Evolutionary conservation across 306 rosid genomes (phyloP), one percentile per base, ranked within the genome.

Genomic region (Malus asiatica): DNA sequence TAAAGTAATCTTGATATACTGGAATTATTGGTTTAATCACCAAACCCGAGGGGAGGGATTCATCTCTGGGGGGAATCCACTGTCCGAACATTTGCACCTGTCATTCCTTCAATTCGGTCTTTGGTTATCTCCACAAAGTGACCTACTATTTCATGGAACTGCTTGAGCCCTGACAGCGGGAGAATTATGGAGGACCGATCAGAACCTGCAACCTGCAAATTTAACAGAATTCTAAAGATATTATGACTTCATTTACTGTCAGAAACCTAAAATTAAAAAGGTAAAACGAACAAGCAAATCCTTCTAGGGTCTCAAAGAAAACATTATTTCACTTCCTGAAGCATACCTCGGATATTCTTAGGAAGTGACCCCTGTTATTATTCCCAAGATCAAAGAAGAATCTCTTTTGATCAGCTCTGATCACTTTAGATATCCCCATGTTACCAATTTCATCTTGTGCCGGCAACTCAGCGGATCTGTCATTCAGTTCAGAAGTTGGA

Each of bases 91-190:
- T 90, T 92, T 68, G 96, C 99, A 16, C 87, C 93, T 16, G 96
- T 58, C 99, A 96, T 92, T 79, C 93, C 98, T 83, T 96, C 99
- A 42, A 92, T 84, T 81, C 93, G 85, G 77, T 96, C 99, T 80
- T 96, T 96, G 75, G 97, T 96, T 84, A 96, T 90, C 84, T 96
- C 99, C 82, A 96, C 99, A 80, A 96, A 96, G 85, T 96, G 99
- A 77, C 99, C 99, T 52, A 96, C 93, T 60, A 90, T 90, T 81
- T 96, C 99, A 82, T 96, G 92, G 87, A 96, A 96, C 86, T 90
- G 99, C 81, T 88, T 96, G 82, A 96, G 92, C 59, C 99, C 99
- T 46, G 99, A 96, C 76, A 96, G 88, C 0, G 99, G 99, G 77
- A 92, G 99, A 79, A 96, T 96, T 83, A 96, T 96, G 78, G 99